Evolutionary conservation across 1,284 basidiomycete species (phyloP), one percentile per base, ranked within the genome.

Genomic region (Tremellales sp.): DNA sequence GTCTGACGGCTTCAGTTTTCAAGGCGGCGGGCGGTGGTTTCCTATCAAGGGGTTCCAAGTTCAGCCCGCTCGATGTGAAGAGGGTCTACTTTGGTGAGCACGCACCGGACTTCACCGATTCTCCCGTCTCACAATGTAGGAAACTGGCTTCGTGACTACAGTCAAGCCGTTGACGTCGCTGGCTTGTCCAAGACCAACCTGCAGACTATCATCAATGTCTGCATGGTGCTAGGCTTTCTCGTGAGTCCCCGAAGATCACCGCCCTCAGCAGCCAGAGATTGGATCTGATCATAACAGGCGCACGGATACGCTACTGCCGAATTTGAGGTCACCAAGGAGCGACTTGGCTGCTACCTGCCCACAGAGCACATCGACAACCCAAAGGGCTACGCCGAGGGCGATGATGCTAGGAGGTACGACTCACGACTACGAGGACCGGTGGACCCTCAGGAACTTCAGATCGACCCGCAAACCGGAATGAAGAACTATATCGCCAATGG

Each of bases 401-500:
- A 93, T 73, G 89, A 91, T 68, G 79, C 92, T 0, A 79, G 87
- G 40, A 78, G 81, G 58, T 89, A 85, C 60, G 82, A 96, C 62
- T 80, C 81, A 2, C 83, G 85, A 47, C 80, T 91, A 37, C 81
- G 89, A 46, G 84, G 84, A 15, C 88, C 87, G 2, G 82, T 91
- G 40, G 67, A 78, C 56, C 86, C 86, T 0, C 75, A 81, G 39
- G 92, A 97, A 68, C 78, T 96, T 5, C 86, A 93, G 61, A 81
- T 97, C 21, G 92, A 97, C 69, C 82, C 82, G 1, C 77, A 80
- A 10, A 89, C 86, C 0, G 92, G 91, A 4, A 94, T 97, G 90
- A 96, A 96, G 77, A 92, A 92, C 65, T 97, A 94, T 69, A 92
- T 96, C 52, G 88, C 89, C 2, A 93, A 92, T 63, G 84, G 84